Percentiles rank a stretch among this genome's conserved stretches.
phyloP scores from a whole-genome alignment of 1,139 yeast genomes.

The Debaryomyces psychrophilus region DNA sequence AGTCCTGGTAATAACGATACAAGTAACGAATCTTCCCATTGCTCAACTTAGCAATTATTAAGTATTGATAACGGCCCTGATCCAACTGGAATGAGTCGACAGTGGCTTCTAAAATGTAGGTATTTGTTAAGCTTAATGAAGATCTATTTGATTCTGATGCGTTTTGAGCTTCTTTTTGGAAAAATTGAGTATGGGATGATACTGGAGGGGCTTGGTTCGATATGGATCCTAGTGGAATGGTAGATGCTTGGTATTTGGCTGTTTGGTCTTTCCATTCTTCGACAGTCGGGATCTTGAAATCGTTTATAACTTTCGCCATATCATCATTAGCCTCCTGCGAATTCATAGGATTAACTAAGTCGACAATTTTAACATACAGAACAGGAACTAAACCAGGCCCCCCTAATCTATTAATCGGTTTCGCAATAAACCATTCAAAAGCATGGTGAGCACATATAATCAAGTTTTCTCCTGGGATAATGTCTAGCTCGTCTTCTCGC shows the following conservation, averaged over 20 bases:
- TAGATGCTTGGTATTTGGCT: constrained; percentile 89
- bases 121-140: constrained; percentile 37
- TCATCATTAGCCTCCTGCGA: constrained; percentile 28
- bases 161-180: constrained; percentile 28
- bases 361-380: constrained; percentile 83
- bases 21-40: constrained; percentile 72
- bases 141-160: constrained; percentile 32
- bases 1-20: constrained; percentile 93
- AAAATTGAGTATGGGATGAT: constrained; percentile 44
- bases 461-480: constrained; percentile 82
- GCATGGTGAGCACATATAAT: constrained; percentile 95
- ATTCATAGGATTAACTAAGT: constrained; percentile 57
- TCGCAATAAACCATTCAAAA: constrained; percentile 96
- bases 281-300: constrained; percentile 80
- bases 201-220: constrained; percentile 33
- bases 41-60: constrained; percentile 68
- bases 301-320: constrained; percentile 46
- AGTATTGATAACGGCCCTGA: constrained; percentile 89
- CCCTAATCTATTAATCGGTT: constrained; percentile 91
- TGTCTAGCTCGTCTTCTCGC: constrained; percentile 83
- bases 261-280: constrained; percentile 94
- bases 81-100: constrained; percentile 84
- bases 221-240: constrained; percentile 71
- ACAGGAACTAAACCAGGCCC: constrained; percentile 98
- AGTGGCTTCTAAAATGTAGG: constrained; percentile 57